These are phyloP conservation scores for Lojkania enalia DNA, from an alignment of 2,329 filamentous ascomycete species.

Conservation along the genomic window DNA sequence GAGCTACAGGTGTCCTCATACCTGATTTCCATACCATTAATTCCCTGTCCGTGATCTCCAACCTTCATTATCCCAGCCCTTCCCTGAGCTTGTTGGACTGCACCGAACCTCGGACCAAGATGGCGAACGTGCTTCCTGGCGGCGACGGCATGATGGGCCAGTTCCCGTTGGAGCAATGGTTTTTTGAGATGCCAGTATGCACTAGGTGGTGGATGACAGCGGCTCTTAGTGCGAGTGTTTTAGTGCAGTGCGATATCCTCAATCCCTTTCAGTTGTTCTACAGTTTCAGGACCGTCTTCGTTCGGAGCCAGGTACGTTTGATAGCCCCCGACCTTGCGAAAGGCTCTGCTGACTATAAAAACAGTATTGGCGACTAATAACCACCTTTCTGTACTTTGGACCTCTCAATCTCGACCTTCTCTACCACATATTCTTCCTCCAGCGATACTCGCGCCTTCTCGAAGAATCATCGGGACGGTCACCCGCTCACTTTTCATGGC, in stretches of 20 bases:
- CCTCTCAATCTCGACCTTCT: conserved; percentile 90
- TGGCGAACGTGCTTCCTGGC: conserved; percentile 51
- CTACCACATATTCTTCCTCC: conserved; percentile 98
- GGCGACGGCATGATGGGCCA: conserved; percentile 54
- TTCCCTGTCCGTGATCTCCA: no score
- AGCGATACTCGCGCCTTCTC: conserved; percentile 90
- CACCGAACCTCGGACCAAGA: conserved; percentile 23
- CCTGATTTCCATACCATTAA: no score
- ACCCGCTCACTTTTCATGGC: conserved; percentile 92
- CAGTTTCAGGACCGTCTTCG: conserved; percentile 88
- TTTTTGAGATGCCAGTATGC: conserved; percentile 97
- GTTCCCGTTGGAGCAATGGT: conserved; percentile 93
- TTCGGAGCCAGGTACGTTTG: conserved; percentile 80
- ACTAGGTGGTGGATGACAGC: conserved; percentile 97
- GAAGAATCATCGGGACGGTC: conserved; percentile 93
- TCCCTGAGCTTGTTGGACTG: no score
- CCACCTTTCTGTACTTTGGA: conserved; percentile 97
- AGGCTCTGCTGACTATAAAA: conserved; percentile 12
- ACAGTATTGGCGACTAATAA: conserved; percentile 94
- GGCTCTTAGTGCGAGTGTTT: conserved; percentile 80
- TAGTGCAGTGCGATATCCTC: conserved; percentile 91
- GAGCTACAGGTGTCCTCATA: no score
- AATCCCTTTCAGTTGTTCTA: conserved; percentile 97
- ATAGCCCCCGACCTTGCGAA: background rate
- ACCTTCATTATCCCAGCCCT: no score